These are phyloP conservation scores for Lachancea thermotolerans DNA, from an alignment of 805 yeast genomes.

Conservation along the genomic window DNA sequence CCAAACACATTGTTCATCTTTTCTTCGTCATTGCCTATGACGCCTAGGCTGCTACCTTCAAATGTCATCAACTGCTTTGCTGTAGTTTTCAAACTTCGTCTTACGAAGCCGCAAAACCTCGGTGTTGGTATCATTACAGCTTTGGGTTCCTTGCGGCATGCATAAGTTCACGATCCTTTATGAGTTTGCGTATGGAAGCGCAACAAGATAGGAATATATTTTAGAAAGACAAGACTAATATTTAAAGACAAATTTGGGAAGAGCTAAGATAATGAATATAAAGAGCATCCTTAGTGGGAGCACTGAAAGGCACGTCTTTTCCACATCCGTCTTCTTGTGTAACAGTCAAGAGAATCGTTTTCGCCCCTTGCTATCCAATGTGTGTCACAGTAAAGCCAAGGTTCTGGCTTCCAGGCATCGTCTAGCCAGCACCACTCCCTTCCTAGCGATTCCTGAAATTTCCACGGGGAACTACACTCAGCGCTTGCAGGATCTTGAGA, in stretches of 20 bases:
- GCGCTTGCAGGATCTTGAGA: conserved; percentile 1
- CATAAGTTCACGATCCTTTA: no score
- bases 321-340: conserved; percentile 25
- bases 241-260: no score
- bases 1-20: conserved; percentile 49
- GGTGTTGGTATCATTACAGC: background rate
- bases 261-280: no score
- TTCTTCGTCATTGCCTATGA: conserved; percentile 37
- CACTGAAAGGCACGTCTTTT: conserved; percentile 17
- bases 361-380: conserved; percentile 23
- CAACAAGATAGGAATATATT: no score
- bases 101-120: background rate
- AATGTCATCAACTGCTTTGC: conserved; percentile 22
- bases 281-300: no score
- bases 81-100: conserved; percentile 1
- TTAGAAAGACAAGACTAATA: no score
- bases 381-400: conserved; percentile 25
- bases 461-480: conserved; percentile 13
- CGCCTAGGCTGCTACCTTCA: conserved; percentile 31
- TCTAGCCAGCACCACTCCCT: conserved; percentile 27
- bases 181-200: no score
- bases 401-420: conserved; percentile 20
- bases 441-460: conserved; percentile 16
- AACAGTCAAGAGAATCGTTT: conserved; percentile 21
- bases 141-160: no score